Evolutionary conservation across 1,284 basidiomycete genomes (phyloP), one percentile per base, ranked within the genome.

Genomic region (Ustilago crameri): DNA sequence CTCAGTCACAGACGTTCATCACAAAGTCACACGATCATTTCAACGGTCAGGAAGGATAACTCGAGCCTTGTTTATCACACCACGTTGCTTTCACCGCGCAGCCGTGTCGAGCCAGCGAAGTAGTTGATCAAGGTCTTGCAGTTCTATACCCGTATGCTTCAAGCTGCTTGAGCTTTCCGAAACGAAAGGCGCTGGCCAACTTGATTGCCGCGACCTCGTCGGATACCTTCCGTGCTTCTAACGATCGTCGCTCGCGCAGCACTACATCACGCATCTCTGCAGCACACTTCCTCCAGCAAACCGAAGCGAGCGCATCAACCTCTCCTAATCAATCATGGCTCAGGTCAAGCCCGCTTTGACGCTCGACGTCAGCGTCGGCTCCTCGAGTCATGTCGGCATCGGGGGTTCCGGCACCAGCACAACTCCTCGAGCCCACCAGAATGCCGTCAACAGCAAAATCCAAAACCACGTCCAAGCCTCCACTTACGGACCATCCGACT

Each of bases 301-400:
- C 37, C 37, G 5, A 5, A 38, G 37, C 35, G 35, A 37, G 35
- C 35, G 35, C 9, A 5, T 9, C 30, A 30, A 7, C 14, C n/a
- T 37, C 12, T 26, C 23, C 0, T 24, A 24, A 30, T 3, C 24
- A 34, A 57, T 3, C 55, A 79, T 79, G 77, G 68, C 77, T 3
- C 73, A 75, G 52, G 70, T 68, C 32, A 68, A 75, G 51, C 77
- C 77, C 0, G 49, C 57, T 18, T 65, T 79, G 58, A 77, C 77
- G 32, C 75, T 79, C 52, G 75, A 79, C 58, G 73, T 79, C 69
- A 75, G 62, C 42, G 47, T 75, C 24, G 75, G 57, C 27, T 35
- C 63, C 17, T 61, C 55, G 22, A 57, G 42, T 40, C 51, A 62
- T 32, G 53, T 43, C 15, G 58, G 53, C 56, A 51, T 72, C 53